Evolutionary conservation across 179 eudicot genomes (phyloP), one percentile per base, ranked within the genome.

Genomic region (Gypsophila paniculata): DNA sequence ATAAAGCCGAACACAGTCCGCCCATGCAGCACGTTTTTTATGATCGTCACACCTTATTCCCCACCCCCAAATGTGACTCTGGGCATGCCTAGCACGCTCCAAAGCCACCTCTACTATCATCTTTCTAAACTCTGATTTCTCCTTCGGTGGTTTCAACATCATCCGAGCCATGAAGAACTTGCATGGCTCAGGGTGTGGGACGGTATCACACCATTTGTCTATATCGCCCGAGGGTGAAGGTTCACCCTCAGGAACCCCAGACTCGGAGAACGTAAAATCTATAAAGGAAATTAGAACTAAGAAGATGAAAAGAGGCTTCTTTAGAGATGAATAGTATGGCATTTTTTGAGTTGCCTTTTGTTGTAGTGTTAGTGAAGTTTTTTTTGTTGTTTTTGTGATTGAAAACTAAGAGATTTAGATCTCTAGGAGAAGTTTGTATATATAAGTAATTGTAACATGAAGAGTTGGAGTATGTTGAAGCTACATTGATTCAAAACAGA

Each of bases 171-270:
- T 81, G 85, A 84, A 85, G 73, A 79, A 72, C 34, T 84, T 87
- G 79, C 96, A 90, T 69, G 85, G 75, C 42, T 83, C 81, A 0
- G 94, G 91, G 82, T 89, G 73, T 0, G 96, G 96, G 25, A 91
- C 91, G n/a, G 81, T 74, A 77, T 84, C 80, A 80, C 96, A 90
- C 96, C 96, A 90, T 76, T 72, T 64, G 74, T 78, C 25, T 18
- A 90, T 72, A 65, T 68, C 82, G 0, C 54, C 67, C 11, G 46
- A 42, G 2, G 85, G 72, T 4, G 34, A 29, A 4, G 34, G 34
- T 4, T 1, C 1, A 10, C 38, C 68, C 8, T 39, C 51, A 21
- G 68, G 68, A 3, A 39, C 11, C 12, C 19, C 36, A 8, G 58
- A n/a, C 3, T 74, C 38, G 7, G 76, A 73, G 11, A 58, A 55